Evolutionary conservation across 179 eudicot genomes (phyloP).

Genomic region (Beta corolliflora): DNA sequence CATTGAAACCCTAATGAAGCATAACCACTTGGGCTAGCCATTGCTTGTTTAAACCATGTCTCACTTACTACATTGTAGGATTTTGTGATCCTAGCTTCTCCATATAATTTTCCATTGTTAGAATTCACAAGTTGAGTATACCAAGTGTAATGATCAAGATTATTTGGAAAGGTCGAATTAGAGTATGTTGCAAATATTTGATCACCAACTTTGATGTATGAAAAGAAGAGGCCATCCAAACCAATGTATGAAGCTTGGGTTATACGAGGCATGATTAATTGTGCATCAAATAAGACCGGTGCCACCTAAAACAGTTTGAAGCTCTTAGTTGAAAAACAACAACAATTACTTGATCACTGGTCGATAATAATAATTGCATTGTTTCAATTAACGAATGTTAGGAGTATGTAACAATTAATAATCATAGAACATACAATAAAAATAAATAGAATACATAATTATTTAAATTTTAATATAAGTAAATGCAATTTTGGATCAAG

Average conservation of each 20-base stretch:
- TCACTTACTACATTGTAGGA: constrained; percentile 12
- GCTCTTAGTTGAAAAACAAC: not conserved
- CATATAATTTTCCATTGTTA: constrained; percentile 43
- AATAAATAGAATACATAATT: too few relatives aligned
- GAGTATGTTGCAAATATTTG: constrained; percentile 51
- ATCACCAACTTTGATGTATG: constrained; percentile 36
- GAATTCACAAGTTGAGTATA: constrained; percentile 49
- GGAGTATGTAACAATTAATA: too few relatives aligned
- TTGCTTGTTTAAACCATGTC: constrained; percentile 42
- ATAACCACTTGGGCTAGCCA: constrained; percentile 38
- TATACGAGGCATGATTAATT: constrained; percentile 45
- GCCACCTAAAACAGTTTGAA: constrained; percentile 47
- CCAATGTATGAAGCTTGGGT: constrained; percentile 55
- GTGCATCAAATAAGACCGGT: constrained; percentile 51
- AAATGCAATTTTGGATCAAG: too few relatives aligned
- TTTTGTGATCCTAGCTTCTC: constrained; percentile 33
- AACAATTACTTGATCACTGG: too few relatives aligned
- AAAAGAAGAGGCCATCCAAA: constrained; percentile 55
- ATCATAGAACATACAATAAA: too few relatives aligned
- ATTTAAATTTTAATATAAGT: too few relatives aligned
- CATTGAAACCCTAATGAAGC: constrained; percentile 41
- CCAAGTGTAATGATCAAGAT: constrained; percentile 34
- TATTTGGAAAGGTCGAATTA: constrained; percentile 38
- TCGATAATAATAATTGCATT: too few relatives aligned
- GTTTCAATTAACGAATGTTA: too few relatives aligned